Conservation (phyloP, 345 rosid species). For the Sisymbrium irio region DNA sequence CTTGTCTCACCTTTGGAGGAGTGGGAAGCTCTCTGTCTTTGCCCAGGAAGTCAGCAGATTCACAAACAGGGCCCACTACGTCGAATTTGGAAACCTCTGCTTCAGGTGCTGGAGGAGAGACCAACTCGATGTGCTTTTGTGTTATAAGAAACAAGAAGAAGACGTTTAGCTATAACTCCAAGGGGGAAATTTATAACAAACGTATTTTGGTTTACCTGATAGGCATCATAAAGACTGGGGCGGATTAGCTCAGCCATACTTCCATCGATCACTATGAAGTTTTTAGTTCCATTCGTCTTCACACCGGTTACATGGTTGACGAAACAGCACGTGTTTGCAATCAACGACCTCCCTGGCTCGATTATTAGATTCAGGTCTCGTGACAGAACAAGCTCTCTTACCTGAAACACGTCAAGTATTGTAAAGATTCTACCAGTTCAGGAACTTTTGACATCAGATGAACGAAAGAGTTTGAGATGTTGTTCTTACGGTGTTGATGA, state of each 20-base stretch:
- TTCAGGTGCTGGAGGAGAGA: slow-evolving; percentile 66
- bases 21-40: slow-evolving; percentile 93
- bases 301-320: slow-evolving; percentile 93
- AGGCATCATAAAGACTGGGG: slow-evolving; percentile 95
- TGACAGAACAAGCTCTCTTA: slow-evolving; percentile 79
- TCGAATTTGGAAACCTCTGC: slow-evolving; percentile 73
- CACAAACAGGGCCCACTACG: slow-evolving; percentile 98
- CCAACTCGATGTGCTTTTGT: slow-evolving; percentile 88
- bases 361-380: slow-evolving; percentile 76
- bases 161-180: slow-evolving; percentile 12
- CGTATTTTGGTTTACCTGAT: slow-evolving; percentile 58
- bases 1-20: slow-evolving; percentile 58
- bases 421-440: neutral
- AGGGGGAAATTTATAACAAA: neutral
- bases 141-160: slow-evolving; percentile 18
- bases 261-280: slow-evolving; percentile 89
- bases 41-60: slow-evolving; percentile 98
- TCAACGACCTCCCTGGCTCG: slow-evolving; percentile 95
- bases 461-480: slow-evolving; percentile 7
- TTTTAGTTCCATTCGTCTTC: slow-evolving; percentile 92
- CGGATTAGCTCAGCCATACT: slow-evolving; percentile 99
- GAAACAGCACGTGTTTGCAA: slow-evolving; percentile 94
- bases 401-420: slow-evolving; percentile 43
- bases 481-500: slow-evolving; percentile 76
- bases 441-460: neutral